These are phyloP conservation scores for Insectozyma bohioensis DNA, from an alignment of 1,139 yeast species.

Conservation along the genomic window DNA sequence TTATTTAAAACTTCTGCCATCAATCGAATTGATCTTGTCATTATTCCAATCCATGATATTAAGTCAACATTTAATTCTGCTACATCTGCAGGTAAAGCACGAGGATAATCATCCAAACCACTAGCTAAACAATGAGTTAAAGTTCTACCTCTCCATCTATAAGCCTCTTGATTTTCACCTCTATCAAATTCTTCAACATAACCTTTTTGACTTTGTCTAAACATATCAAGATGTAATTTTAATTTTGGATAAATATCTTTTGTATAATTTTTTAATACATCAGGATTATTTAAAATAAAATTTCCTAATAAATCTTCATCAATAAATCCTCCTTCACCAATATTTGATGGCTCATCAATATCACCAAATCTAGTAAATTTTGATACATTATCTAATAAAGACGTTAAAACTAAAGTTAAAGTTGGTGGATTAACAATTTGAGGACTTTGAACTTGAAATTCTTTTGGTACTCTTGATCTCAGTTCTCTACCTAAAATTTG, in stretches of 20 bases:
- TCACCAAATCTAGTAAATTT: conserved; percentile 23
- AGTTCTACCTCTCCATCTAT: conserved; percentile 94
- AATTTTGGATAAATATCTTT: conserved; percentile 71
- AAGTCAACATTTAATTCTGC: conserved; percentile 92
- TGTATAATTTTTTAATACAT: conserved; percentile 62
- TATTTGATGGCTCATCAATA: conserved; percentile 22
- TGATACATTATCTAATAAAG: conserved; percentile 48
- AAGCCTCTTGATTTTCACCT: conserved; percentile 57
- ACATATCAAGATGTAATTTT: conserved; percentile 80
- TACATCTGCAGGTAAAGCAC: conserved; percentile 76
- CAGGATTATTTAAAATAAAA: conserved; percentile 58
- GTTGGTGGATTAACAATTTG: conserved; percentile 97
- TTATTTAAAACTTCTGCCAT: conserved; percentile 68
- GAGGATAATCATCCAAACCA: conserved; percentile 95
- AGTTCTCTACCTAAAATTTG: conserved; percentile 93
- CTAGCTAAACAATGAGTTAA: conserved; percentile 83
- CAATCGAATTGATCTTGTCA: conserved; percentile 78
- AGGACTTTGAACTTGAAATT: conserved; percentile 84
- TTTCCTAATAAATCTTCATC: conserved; percentile 37
- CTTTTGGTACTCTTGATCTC: conserved; percentile 83
- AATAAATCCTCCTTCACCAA: conserved; percentile 13
- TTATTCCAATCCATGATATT: conserved; percentile 89
- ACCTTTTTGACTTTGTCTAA: conserved; percentile 79
- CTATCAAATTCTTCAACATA: conserved; percentile 72
- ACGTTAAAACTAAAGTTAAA: conserved; percentile 73